Conservation (phyloP, 805 yeast species). For the Wickerhamomyces alni region DNA sequence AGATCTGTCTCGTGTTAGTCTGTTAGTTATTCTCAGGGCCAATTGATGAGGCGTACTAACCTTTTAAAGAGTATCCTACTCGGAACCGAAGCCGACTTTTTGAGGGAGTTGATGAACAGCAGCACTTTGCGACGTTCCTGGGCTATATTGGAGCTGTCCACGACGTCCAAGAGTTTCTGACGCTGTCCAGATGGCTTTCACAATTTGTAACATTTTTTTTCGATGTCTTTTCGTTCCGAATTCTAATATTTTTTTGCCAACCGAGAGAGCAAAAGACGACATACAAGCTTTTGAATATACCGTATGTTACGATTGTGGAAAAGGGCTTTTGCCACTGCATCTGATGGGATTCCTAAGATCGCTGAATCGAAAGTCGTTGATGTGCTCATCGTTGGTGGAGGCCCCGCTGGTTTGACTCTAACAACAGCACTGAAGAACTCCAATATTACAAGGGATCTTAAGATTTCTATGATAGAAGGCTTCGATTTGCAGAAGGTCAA, state of each 20-base stretch:
- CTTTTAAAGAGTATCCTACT: too few species aligned
- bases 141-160: too few species aligned
- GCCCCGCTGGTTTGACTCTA: constrained; percentile 91
- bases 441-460: constrained; percentile 50
- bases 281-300: too few species aligned
- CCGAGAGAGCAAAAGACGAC: too few species aligned
- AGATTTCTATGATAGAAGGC: constrained; percentile 71
- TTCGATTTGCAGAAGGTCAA: constrained; percentile 48
- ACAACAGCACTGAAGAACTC: constrained; percentile 76
- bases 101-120: too few species aligned
- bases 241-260: too few species aligned
- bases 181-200: background rate
- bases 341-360: constrained; percentile 1
- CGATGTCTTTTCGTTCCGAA: too few species aligned
- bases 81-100: too few species aligned
- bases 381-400: constrained; percentile 89
- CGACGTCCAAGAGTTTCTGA: background rate
- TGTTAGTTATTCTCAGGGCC: too few species aligned
- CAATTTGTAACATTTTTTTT: background rate
- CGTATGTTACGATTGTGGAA: constrained; percentile 19
- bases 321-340: constrained; percentile 18
- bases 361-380: constrained; percentile 37
- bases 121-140: too few species aligned
- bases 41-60: too few species aligned
- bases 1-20: background rate